Base-by-base conservation (phyloP, 1,139 yeast species). In the Suhomyces taliae region DNA sequence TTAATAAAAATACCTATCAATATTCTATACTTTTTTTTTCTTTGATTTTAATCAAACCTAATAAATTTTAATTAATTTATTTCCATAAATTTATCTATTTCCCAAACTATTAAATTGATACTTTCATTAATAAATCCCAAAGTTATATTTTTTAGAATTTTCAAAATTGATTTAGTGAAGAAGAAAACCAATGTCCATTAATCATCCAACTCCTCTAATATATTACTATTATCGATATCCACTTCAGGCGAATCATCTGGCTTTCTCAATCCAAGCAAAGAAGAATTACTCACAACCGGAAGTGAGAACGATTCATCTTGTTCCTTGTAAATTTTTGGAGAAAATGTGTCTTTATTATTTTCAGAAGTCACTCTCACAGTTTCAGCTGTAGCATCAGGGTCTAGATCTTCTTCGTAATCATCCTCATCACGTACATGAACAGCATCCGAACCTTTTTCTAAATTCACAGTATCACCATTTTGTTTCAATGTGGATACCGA, bases 281-380 rank as follows among this genome's bases (percentile, higher is more conserved):
- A 53, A 10, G 58, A 45, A 32, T 52, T 52, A 39, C 58, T 60
- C 3, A 68, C 59, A 34, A 63, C 57, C 2, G 73, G 73, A 26
- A 68, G 52, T 4, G 70, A 65, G 50, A 68, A 68, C 11, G 72
- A 67, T 48, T 66, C 72, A 44, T 68, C 61, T 5, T 41, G 54
- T 32, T 31, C 32, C n/a, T 37, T 27, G 14, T 37, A 33, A 27
- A 33, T 24, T 24, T 27, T 27, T 8, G 41, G 39, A 5, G 39
- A n/a, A 8, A 19, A 5, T 37, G 38, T 26, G 45, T 34, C 29
- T 34, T 8, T 29, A 9, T 3, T 10, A 19, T 29, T 11, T 7
- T 29, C 32, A 7, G 32, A 11, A 29, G 32, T 26, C 6, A 15
- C 12, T 27, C 36, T 19, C 6, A 42, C 41, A 8, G 46, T 43